A percentile compares a stretch with the other conserved stretches of the same genome.
Conservation (phyloP, 192 early-diverging fungal genomes). For the Backusella mclennaniae region DNA sequence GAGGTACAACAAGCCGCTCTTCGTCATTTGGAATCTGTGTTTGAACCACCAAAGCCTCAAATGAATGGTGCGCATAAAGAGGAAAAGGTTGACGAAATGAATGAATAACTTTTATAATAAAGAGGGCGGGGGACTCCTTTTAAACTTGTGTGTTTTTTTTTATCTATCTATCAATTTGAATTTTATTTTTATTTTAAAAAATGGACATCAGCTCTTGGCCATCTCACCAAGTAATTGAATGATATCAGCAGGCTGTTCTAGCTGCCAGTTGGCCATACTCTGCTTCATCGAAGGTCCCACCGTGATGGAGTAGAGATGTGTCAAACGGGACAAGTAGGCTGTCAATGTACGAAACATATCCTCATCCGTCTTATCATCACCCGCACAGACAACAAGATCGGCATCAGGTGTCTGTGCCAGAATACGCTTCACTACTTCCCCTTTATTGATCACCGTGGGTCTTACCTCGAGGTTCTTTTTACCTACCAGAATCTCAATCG, state of each 20-base stretch:
- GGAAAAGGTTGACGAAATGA: background rate
- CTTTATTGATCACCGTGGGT: conserved; percentile 83
- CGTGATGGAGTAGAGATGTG: conserved; percentile 68
- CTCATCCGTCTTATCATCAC: conserved; percentile 90
- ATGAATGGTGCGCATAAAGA: conserved; percentile 7
- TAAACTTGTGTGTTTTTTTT: background rate
- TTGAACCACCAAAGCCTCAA: conserved; percentile 14
- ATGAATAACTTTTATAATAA: background rate
- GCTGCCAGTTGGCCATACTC: conserved; percentile 87
- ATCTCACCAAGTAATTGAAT: conserved; percentile 38
- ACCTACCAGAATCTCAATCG: conserved; percentile 84
- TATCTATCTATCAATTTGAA: background rate
- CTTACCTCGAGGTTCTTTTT: conserved; percentile 91
- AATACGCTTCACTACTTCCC: conserved; percentile 82
- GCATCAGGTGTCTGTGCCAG: conserved; percentile 48
- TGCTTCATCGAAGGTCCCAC: conserved; percentile 89
- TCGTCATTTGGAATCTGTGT: conserved; percentile 32
- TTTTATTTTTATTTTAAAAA: background rate
- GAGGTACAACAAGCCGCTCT: conserved; percentile 41
- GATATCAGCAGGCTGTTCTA: conserved; percentile 63
- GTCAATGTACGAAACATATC: conserved; percentile 81
- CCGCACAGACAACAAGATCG: conserved; percentile 82
- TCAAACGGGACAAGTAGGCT: background rate
- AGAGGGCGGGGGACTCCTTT: background rate
- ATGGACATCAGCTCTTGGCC: background rate